Conservation (phyloP, 2,329 filamentous ascomycete genomes). For the Hymenoscyphus occultus region DNA sequence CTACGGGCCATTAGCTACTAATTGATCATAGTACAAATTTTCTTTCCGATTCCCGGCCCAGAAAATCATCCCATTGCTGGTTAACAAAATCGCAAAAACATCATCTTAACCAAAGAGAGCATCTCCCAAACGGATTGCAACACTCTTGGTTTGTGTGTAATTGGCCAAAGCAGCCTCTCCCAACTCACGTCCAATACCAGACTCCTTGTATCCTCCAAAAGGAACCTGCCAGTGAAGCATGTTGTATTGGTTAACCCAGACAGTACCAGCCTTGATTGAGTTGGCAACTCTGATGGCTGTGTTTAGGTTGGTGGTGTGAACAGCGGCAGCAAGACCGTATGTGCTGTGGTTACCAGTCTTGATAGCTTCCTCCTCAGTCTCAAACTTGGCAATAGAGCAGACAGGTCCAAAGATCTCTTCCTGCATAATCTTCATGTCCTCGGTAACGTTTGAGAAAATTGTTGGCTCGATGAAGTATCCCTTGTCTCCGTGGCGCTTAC, state of each 20-base stretch:
- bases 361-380: slow-evolving; percentile 64
- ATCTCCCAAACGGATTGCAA: slow-evolving; percentile 52
- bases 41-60: slow-evolving; percentile 15
- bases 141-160: slow-evolving; percentile 68
- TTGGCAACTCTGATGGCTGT: slow-evolving; percentile 66
- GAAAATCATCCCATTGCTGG: background rate
- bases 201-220: slow-evolving; percentile 78
- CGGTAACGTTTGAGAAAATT: slow-evolving; percentile 67
- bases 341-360: slow-evolving; percentile 59
- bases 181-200: slow-evolving; percentile 73
- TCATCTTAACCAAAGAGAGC: slow-evolving; percentile 39
- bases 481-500: slow-evolving; percentile 62
- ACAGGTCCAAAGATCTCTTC: slow-evolving; percentile 76
- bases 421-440: slow-evolving; percentile 72
- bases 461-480: slow-evolving; percentile 73
- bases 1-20: slow-evolving; percentile 4
- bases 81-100: slow-evolving; percentile 3
- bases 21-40: slow-evolving; percentile 27
- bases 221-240: slow-evolving; percentile 62
- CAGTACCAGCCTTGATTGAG: slow-evolving; percentile 55
- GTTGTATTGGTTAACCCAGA: slow-evolving; percentile 54
- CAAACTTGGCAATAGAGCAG: slow-evolving; percentile 69
- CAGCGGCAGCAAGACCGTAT: slow-evolving; percentile 66
- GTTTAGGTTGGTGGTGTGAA: slow-evolving; percentile 67
- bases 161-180: slow-evolving; percentile 64